Conservation (phyloP, 169 alveolate genomes). For the Cryptosporidium viatorum region DNA sequence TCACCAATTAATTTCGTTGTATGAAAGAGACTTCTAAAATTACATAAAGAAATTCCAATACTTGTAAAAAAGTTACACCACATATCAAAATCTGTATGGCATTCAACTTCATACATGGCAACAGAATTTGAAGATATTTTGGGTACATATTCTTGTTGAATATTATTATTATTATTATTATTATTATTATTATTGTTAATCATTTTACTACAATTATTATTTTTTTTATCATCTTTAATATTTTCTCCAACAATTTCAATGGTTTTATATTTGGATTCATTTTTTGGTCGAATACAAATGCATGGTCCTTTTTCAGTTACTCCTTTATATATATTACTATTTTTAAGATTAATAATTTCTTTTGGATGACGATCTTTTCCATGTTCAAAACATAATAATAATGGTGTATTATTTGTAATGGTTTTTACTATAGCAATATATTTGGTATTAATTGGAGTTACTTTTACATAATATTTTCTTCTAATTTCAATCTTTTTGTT, state of each 20-base stretch:
- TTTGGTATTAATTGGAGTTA: constrained; percentile 66
- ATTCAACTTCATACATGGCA: constrained; percentile 59
- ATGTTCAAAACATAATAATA: constrained; percentile 58
- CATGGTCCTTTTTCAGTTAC: constrained; percentile 74
- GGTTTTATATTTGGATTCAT: constrained; percentile 50
- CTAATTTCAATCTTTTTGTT: constrained; percentile 29
- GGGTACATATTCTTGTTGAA: background rate
- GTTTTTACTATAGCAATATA: constrained; percentile 63
- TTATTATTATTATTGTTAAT: background rate
- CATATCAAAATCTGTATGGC: constrained; percentile 36
- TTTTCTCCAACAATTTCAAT: constrained; percentile 14
- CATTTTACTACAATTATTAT: background rate
- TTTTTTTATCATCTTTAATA: background rate
- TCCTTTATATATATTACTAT: constrained; percentile 47
- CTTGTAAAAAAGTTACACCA: constrained; percentile 69
- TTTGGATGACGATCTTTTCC: constrained; percentile 64
- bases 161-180: background rate
- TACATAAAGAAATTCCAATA: constrained; percentile 49
- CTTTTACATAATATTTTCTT: constrained; percentile 53
- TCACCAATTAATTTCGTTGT: constrained; percentile 77
- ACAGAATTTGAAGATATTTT: constrained; percentile 47
- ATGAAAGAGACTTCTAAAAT: constrained; percentile 53
- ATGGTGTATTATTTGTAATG: constrained; percentile 64
- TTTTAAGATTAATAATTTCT: constrained; percentile 54
- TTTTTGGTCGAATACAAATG: constrained; percentile 59